These are phyloP conservation scores for Teunomyces stri DNA, from an alignment of 805 yeast species.

Conservation along the genomic window DNA sequence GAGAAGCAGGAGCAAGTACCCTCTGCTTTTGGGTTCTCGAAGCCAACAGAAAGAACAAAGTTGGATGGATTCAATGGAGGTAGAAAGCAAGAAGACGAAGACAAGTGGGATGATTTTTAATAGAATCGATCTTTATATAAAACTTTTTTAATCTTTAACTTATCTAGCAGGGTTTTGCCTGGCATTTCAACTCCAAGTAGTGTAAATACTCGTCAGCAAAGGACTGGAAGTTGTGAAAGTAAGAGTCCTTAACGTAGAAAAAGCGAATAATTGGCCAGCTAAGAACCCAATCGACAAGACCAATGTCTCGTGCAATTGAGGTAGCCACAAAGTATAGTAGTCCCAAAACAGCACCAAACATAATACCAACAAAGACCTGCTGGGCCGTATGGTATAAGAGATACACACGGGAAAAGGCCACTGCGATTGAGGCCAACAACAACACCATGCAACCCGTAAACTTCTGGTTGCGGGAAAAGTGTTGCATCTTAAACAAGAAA, in stretches of 20 bases:
- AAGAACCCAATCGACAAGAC: slow-evolving; percentile 65
- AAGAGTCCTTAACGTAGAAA: slow-evolving; percentile 61
- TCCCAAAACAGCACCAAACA: slow-evolving; percentile 63
- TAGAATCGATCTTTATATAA: not conserved
- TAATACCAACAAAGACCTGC: slow-evolving; percentile 74
- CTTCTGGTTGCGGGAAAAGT: slow-evolving; percentile 25
- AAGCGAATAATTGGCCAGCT: slow-evolving; percentile 51
- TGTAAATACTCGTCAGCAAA: slow-evolving; percentile 45
- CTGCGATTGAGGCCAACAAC: slow-evolving; percentile 32
- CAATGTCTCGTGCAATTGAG: slow-evolving; percentile 59
- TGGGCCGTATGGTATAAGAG: slow-evolving; percentile 69
- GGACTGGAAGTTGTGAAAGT: slow-evolving; percentile 45
- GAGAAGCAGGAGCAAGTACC: slow-evolving; percentile 40
- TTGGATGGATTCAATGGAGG: slow-evolving; percentile 48
- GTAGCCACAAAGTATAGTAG: slow-evolving; percentile 52
- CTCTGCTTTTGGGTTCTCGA: slow-evolving; percentile 66
- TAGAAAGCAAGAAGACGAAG: slow-evolving; percentile 48
- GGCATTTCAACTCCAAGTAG: slow-evolving; percentile 5
- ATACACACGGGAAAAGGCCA: slow-evolving; percentile 72
- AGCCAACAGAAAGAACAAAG: slow-evolving; percentile 58
- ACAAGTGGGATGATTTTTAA: slow-evolving; percentile 69
- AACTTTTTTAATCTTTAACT: not conserved
- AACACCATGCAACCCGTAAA: slow-evolving; percentile 26
- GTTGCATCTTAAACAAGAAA: slow-evolving; percentile 40
- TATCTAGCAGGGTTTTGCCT: not conserved